phyloP scores from a whole-genome alignment of 2,329 filamentous ascomycete genomes.

The Phialemoniopsis sp. region DNA sequence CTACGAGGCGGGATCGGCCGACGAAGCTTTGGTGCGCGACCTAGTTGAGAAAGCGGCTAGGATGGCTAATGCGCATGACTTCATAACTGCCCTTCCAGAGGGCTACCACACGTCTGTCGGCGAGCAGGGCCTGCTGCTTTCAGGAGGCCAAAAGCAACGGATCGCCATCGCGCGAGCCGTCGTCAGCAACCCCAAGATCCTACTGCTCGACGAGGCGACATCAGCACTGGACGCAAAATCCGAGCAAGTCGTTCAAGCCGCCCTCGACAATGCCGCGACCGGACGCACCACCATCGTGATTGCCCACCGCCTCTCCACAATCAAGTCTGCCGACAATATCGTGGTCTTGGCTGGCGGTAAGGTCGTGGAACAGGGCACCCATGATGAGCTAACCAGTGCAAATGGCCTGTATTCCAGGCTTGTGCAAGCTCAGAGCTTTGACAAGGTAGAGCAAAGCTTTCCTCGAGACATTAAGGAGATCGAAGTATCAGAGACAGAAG shows the following conservation, averaged over 20 bases:
- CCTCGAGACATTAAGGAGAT: neutral
- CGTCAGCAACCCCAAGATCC: slow-evolving; percentile 53
- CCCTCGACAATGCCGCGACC: slow-evolving; percentile 48
- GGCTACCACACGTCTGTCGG: slow-evolving; percentile 55
- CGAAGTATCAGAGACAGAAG: slow-evolving; percentile 17
- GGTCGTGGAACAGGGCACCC: slow-evolving; percentile 4
- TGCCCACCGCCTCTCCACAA: slow-evolving; percentile 3
- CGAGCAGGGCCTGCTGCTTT: slow-evolving; percentile 54
- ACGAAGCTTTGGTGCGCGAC: slow-evolving; percentile 40
- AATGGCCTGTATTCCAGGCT: slow-evolving; percentile 1
- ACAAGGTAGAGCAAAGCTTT: neutral
- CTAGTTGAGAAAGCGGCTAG: slow-evolving; percentile 57
- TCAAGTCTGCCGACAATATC: slow-evolving; percentile 4
- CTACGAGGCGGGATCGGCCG: slow-evolving; percentile 48
- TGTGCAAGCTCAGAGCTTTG: neutral
- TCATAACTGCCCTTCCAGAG: slow-evolving; percentile 3
- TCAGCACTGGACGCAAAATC: slow-evolving; percentile 41
- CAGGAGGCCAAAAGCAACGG: slow-evolving; percentile 59
- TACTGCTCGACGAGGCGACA: slow-evolving; percentile 66
- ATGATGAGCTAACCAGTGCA: slow-evolving; percentile 1
- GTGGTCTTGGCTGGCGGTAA: slow-evolving; percentile 1
- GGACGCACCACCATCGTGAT: slow-evolving; percentile 45
- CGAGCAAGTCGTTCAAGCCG: slow-evolving; percentile 46
- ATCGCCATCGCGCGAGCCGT: slow-evolving; percentile 60
- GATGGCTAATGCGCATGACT: slow-evolving; percentile 48